Conservation (phyloP, 2,329 filamentous ascomycete genomes). For the Phialophora tarda region DNA sequence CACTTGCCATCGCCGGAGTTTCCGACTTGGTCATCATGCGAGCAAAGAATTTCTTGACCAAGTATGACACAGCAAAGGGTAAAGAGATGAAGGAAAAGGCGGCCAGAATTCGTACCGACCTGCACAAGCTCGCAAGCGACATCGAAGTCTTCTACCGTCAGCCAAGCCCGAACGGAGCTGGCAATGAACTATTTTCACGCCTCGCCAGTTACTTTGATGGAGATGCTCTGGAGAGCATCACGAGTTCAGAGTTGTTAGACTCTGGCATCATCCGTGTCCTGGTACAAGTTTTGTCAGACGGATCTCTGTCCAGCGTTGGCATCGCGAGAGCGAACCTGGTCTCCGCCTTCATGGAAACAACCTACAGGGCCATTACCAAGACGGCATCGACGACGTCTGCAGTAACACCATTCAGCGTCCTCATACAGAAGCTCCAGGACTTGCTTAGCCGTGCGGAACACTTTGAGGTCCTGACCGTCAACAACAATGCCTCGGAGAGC, state of each 20-base stretch:
- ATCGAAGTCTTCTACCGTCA: conserved; percentile 71
- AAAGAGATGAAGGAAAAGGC: conserved; percentile 80
- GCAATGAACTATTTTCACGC: conserved; percentile 71
- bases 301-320: conserved; percentile 15
- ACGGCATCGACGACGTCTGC: conserved; percentile 68
- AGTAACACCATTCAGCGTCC: conserved; percentile 82
- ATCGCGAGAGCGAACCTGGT: conserved; percentile 82
- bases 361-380: conserved; percentile 65
- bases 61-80: conserved; percentile 78
- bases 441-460: conserved; percentile 94
- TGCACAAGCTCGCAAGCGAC: conserved; percentile 73
- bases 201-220: conserved; percentile 85
- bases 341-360: conserved; percentile 86
- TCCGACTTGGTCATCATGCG: conserved; percentile 75
- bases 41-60: conserved; percentile 82
- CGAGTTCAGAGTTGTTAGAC: conserved; percentile 89
- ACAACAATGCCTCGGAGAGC: conserved; percentile 87
- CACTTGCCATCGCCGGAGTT: conserved; percentile 57
- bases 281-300: conserved; percentile 70
- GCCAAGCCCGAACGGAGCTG: conserved; percentile 49
- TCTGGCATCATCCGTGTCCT: conserved; percentile 87
- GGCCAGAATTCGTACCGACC: conserved; percentile 71
- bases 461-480: conserved; percentile 95
- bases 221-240: conserved; percentile 88
- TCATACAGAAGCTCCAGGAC: conserved; percentile 94